phyloP scores from a whole-genome alignment of 495 filamentous ascomycete species.

The Rostrohypoxylon terebratum region DNA sequence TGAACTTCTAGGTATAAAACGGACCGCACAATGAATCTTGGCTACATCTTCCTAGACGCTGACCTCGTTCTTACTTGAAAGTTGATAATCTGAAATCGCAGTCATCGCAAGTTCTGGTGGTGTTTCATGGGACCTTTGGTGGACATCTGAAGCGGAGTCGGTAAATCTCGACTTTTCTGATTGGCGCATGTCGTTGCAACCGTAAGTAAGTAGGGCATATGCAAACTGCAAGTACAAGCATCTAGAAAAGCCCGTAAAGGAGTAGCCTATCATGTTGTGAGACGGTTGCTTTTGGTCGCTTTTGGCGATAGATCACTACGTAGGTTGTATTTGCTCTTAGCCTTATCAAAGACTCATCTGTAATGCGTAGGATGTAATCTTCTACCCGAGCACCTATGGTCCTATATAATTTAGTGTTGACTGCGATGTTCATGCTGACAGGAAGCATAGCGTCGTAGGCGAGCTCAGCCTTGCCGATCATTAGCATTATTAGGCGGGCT shows the following conservation, averaged over 20 bases:
- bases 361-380: not conserved
- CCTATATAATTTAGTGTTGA: not conserved
- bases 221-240: conserved; percentile 23
- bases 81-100: conserved; percentile 6
- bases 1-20: not conserved
- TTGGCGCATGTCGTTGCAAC: conserved; percentile 8
- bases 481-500: conserved; percentile 20
- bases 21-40: conserved; percentile 6
- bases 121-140: conserved; percentile 9
- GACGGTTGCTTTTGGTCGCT: not conserved
- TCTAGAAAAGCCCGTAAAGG: not conserved
- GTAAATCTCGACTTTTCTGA: conserved; percentile 1
- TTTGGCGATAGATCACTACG: not conserved
- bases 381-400: not conserved
- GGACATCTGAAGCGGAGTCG: not conserved
- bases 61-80: conserved; percentile 7
- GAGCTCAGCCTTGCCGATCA: conserved; percentile 41
- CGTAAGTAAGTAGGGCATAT: not conserved
- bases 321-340: conserved; percentile 12
- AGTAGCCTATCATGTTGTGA: conserved; percentile 18
- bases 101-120: not conserved
- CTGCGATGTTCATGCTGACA: conserved; percentile 18
- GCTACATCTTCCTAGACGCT: conserved; percentile 6
- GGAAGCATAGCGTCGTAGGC: conserved; percentile 18
- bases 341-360: conserved; percentile 16